Evolutionary conservation across 148 eudicot genomes (phyloP), one percentile per base, ranked within the genome.

Genomic region (Rhododendron henanense): DNA sequence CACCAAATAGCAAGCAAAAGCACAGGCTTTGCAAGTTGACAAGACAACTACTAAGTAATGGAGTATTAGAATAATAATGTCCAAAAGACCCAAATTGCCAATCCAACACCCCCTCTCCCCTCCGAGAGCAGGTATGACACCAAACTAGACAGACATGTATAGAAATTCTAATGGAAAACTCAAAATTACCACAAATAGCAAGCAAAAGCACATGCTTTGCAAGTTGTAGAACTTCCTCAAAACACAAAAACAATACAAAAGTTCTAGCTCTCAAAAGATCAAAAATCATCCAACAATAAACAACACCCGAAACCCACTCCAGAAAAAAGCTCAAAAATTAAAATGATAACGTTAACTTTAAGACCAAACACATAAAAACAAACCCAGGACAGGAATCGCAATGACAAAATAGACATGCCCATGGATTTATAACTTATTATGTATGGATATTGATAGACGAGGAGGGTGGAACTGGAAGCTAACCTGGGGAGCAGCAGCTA

Each of bases 401-500:
- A 84, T 79, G 57, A 69, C 9, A 15, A 74, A 83, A 86, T 11
- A 37, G 47, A 37, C 57, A 84, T 37, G 39, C 37, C 28, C 5
- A 28, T 28, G 18, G 75, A 25, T 28, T 3, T 6, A 41, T 41
- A 41, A 41, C 45, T 41, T 41, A 41, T 41, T 41, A 41, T 41
- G 45, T 41, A 41, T 6, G 45, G 45, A 41, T 25, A 65, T 8
- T 2, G 25, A 67, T n/a, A 67, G 71, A 65, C 0, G 73, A 67
- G 73, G 25, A n/a, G 15, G 73, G 73, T n/a, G 33, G 45, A 41
- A 41, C 10, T 9, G 50, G 35, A 69, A 53, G 57, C 57, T 53
- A 14, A 69, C 75, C 75, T 69, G 75, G 37, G 75, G 75, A 69
- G 75, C 75, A 69, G 75, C 37, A 69, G 75, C 37, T 69, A 69